Evolutionary conservation across 2,329 filamentous ascomycete genomes (phyloP).

Genomic region (Penicillium occitanis): DNA sequence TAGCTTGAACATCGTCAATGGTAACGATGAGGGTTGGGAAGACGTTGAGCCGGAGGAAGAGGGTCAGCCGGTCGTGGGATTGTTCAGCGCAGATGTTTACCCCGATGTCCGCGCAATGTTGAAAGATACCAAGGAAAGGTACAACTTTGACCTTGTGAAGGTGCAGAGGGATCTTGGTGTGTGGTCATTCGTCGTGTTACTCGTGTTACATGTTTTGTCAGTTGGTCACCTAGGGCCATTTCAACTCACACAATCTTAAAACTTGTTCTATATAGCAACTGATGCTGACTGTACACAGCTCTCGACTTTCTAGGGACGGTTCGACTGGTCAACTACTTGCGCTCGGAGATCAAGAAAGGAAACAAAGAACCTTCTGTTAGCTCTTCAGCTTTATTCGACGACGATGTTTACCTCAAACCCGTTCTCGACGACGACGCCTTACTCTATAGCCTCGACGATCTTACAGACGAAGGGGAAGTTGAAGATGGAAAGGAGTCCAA

Average conservation of each 20-base stretch:
- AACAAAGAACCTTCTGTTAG: constrained; percentile 57
- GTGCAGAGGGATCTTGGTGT: constrained; percentile 54
- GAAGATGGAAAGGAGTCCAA: constrained; percentile 31
- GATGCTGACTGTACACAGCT: constrained; percentile 39
- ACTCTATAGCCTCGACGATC: constrained; percentile 81
- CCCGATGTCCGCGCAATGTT: constrained; percentile 65
- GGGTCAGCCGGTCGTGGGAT: constrained; percentile 63
- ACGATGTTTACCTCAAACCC: constrained; percentile 79
- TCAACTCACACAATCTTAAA: neutral
- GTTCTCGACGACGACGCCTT: constrained; percentile 86
- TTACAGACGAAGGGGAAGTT: constrained; percentile 49
- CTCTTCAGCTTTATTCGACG: constrained; percentile 62
- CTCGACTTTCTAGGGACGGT: constrained; percentile 73
- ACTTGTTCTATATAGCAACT: neutral
- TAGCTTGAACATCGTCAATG: constrained; percentile 46
- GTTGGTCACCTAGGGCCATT: neutral
- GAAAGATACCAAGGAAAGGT: constrained; percentile 64
- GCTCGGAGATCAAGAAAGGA: constrained; percentile 49
- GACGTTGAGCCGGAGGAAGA: constrained; percentile 64
- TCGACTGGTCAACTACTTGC: constrained; percentile 70
- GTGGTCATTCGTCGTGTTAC: constrained; percentile 29
- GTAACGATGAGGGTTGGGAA: constrained; percentile 56
- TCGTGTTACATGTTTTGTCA: constrained; percentile 17
- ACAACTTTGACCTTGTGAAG: constrained; percentile 66
- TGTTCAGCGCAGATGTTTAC: constrained; percentile 68